phyloP scores from a whole-genome alignment of 176 grass and related monocot genomes.

The Pharus latifolius region DNA sequence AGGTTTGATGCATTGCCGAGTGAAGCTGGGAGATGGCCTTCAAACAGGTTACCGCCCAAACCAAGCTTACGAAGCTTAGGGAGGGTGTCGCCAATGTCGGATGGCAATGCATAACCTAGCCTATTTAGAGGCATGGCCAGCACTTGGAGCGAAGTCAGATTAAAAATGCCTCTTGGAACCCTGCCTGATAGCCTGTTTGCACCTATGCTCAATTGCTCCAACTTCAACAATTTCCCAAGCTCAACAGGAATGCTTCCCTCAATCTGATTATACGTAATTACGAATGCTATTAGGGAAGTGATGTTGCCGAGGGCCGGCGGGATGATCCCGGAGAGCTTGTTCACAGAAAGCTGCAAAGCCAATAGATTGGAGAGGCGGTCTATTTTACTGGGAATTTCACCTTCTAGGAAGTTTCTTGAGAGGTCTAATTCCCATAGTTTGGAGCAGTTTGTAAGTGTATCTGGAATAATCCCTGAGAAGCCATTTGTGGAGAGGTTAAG shows the following conservation, averaged over 20 bases:
- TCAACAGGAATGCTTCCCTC: slow-evolving; percentile 16
- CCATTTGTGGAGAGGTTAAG: background rate
- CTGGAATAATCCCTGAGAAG: background rate
- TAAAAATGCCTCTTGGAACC: background rate
- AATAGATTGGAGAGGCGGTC: slow-evolving; percentile 16
- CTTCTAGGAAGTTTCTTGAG: background rate
- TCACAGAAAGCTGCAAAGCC: background rate
- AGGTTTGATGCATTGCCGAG: slow-evolving; percentile 12
- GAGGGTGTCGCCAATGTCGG: slow-evolving; percentile 14
- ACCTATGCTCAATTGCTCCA: background rate
- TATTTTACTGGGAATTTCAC: slow-evolving; percentile 17
- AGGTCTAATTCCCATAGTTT: slow-evolving; percentile 1
- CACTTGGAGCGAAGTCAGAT: background rate
- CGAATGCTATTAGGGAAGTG: background rate
- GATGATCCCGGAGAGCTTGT: slow-evolving; percentile 23
- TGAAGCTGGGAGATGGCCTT: slow-evolving; percentile 15
- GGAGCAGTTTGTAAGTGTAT: slow-evolving; percentile 2
- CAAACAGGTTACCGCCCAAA: background rate
- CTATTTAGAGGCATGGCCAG: background rate
- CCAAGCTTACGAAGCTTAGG: background rate
- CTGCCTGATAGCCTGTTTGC: background rate
- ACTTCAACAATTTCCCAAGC: background rate
- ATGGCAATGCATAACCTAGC: background rate
- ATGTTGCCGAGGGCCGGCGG: slow-evolving; percentile 29
- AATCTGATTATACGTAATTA: background rate